Conservation (phyloP, 1,284 basidiomycete genomes). For the Ceratorhiza oryzae-sativae region DNA sequence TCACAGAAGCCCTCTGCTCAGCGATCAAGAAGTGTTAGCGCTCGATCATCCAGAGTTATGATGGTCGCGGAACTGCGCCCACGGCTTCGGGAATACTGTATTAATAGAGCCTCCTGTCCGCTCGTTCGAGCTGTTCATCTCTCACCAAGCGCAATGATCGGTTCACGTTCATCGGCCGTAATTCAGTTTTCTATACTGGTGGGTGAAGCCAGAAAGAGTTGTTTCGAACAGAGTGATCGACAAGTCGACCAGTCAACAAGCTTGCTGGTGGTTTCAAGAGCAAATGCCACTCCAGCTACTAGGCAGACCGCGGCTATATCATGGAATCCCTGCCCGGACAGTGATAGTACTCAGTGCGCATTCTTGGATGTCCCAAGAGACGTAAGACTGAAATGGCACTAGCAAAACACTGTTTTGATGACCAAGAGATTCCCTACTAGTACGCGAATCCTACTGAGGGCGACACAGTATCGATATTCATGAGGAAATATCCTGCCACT, state of each 20-base stretch:
- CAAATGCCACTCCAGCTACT: background rate
- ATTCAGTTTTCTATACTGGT: too few relatives aligned
- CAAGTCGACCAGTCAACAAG: background rate
- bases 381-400: background rate
- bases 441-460: slow-evolving; percentile 10
- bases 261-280: background rate
- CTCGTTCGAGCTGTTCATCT: too few relatives aligned
- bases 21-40: too few relatives aligned
- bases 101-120: too few relatives aligned
- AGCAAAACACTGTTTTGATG: background rate
- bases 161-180: too few relatives aligned
- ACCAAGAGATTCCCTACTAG: background rate
- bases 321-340: slow-evolving; percentile 16
- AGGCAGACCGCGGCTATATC: slow-evolving; percentile 9
- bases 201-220: too few relatives aligned
- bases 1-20: too few relatives aligned
- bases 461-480: slow-evolving; percentile 27
- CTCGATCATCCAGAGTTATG: too few relatives aligned
- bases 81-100: too few relatives aligned
- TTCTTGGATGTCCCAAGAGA: slow-evolving; percentile 23
- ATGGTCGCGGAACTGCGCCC: too few relatives aligned
- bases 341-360: slow-evolving; percentile 8
- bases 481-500: slow-evolving; percentile 16
- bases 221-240: too few relatives aligned
- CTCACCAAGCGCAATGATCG: too few relatives aligned